These are phyloP conservation scores for Suhomyces sp. DNA, from an alignment of 805 yeast genomes.

Conservation along the genomic window DNA sequence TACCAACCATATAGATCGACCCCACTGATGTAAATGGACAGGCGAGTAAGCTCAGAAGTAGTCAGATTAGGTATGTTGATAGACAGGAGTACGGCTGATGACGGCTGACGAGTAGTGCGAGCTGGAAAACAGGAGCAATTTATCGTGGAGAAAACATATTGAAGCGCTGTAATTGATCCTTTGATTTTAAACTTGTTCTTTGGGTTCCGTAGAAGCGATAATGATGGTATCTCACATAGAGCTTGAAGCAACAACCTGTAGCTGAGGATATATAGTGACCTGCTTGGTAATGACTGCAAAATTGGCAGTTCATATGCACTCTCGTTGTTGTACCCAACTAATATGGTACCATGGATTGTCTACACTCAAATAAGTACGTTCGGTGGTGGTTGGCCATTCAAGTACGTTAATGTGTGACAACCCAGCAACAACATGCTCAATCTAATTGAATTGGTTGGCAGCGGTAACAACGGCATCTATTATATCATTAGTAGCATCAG, in stretches of 20 bases:
- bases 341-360: not conserved
- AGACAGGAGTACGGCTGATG: not conserved
- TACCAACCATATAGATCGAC: too few relatives aligned
- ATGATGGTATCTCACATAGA: too few relatives aligned
- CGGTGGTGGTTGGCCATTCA: not conserved
- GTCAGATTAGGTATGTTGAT: not conserved
- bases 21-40: too few relatives aligned
- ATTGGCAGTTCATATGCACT: not conserved
- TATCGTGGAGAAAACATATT: too few relatives aligned
- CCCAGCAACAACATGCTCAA: not conserved
- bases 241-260: not conserved
- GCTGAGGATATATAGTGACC: not conserved
- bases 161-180: too few relatives aligned
- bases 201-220: too few relatives aligned
- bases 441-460: not conserved
- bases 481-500: too few relatives aligned
- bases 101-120: not conserved
- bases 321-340: not conserved
- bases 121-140: not conserved
- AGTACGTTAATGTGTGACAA: not conserved
- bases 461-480: not conserved
- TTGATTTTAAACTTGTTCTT: too few relatives aligned
- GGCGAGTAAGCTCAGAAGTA: not conserved
- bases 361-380: not conserved
- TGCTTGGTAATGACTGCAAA: not conserved